Base-by-base conservation (phyloP, 257 asterid genomes). In the Solanum chilense region DNA sequence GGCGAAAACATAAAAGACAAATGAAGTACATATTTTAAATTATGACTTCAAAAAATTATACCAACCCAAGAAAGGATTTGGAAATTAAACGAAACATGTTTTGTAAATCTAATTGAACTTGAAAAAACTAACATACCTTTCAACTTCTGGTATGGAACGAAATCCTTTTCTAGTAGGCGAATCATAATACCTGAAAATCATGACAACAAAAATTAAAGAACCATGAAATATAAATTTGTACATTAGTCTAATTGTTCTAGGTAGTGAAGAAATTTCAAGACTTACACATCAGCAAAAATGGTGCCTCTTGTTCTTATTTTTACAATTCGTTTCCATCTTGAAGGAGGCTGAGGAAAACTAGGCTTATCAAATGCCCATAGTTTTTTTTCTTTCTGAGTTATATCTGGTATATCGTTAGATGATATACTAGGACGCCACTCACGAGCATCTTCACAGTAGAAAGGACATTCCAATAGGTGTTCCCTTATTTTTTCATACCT, bases 321-420 rank as follows among this genome's bases (percentile, higher is more conserved):
- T 82, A 96, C 89, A 88, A 94, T 92, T 37, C 96, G 91, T 90
- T 96, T 92, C 98, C 98, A 95, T 18, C 98, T 98, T 18, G 92
- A 90, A 71, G 98, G 99, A 18, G 98, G 96, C 80, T 87, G 94
- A 87, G 97, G 92, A 86, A 96, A 94, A 88, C 86, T 93, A 45
- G 98, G 98, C 75, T 92, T 96, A 89, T 96, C 98, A 85, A 96
- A 94, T 11, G 98, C 99, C 99, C 99, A 96, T 86, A 92, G 94
- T 92, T 98, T 92, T 85, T 94, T 94, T 44, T 93, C 96, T 88
- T 95, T 98, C 90, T 94, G 98, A 6, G 77, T 86, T 49, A 96
- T 90, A 86, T 96, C 99, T 71, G 96, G 91, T 64, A 93, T 94
- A 89, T 92, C 97, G 44, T 94, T 92, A 86, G 98, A 96, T 27